These are phyloP conservation scores for Sarcodon sp. DNA, from an alignment of 768 basidiomycete species.

Conservation along the genomic window DNA sequence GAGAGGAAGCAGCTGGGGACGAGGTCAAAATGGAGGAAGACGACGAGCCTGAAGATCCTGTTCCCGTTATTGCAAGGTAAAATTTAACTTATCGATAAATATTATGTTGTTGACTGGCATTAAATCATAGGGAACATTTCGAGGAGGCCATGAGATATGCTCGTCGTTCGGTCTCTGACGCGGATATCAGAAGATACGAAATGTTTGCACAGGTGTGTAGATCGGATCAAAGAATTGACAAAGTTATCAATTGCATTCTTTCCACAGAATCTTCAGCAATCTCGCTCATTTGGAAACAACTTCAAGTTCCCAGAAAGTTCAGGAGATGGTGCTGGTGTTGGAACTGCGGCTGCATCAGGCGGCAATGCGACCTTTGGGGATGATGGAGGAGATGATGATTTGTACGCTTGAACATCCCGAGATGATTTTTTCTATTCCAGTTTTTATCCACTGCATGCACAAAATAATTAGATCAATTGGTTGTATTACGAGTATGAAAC, in stretches of 20 bases:
- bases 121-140: slow-evolving; percentile 69
- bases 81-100: slow-evolving; percentile 9
- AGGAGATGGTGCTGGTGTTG: slow-evolving; percentile 19
- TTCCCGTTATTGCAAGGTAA: slow-evolving; percentile 74
- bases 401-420: slow-evolving; percentile 52
- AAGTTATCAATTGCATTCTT: background rate
- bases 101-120: slow-evolving; percentile 3
- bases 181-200: slow-evolving; percentile 96
- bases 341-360: slow-evolving; percentile 23
- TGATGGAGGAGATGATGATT: slow-evolving; percentile 79
- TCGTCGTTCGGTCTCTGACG: slow-evolving; percentile 91
- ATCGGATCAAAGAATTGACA: background rate
- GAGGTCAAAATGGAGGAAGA: slow-evolving; percentile 66
- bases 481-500: no score
- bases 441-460: no score
- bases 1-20: slow-evolving; percentile 61
- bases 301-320: slow-evolving; percentile 95
- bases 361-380: slow-evolving; percentile 75
- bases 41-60: slow-evolving; percentile 58
- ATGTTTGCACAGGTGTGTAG: slow-evolving; percentile 81
- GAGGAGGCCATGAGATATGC: slow-evolving; percentile 99
- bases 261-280: slow-evolving; percentile 73
- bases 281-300: slow-evolving; percentile 83
- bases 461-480: no score
- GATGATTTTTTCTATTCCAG: no score